Evolutionary conservation across 768 basidiomycete genomes (phyloP), one percentile per base, ranked within the genome.

Genomic region (Leccinum uliginosum): DNA sequence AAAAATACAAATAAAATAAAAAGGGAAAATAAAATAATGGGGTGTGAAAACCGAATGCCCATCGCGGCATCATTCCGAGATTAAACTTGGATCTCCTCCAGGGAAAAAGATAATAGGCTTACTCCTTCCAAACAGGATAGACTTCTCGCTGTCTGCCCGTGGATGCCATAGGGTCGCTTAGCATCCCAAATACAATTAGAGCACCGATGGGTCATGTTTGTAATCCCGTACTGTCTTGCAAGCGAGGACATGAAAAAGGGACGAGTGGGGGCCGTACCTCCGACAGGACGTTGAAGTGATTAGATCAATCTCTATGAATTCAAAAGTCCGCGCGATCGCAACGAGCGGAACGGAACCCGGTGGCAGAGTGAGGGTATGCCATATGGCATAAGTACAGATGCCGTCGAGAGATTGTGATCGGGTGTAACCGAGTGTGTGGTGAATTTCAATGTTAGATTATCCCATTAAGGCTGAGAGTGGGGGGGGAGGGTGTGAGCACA

Each of bases 321-420:
- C 48, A 21, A 54, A 64, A 54, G 51, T 62, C 68, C 67, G 67
- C 67, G 56, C 61, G 62, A 67, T 67, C 57, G 54, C 55, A 56
- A 56, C 55, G 50, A 56, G 57, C 65, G 69, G 65, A 50, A 70
- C 69, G 67, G 61, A 65, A 59, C 57, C 69, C 67, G 68, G 63
- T 67, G 69, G 60, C 60, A 48, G 50, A 44, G 59, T 48, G 57
- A 51, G 46, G 51, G 29, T 49, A 35, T 10, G 34, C 64, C 66
- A 66, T 68, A 64, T 68, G 66, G 68, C 55, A 59, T 48, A 65
- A 54, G 63, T 45, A 54, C 48, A 27, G 53, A 63, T 71, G 65
- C 68, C 63, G 65, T 69, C 38, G 68, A 49, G 49, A 57, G 45
- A 44, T 47, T 50, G 40, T 69, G 65, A 59, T 65, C 69, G 69